Percentiles rank a stretch among this genome's conserved stretches.
Evolutionary conservation across 2,329 filamentous ascomycete species (phyloP).

Genomic region (Ophiocordyceps australis): DNA sequence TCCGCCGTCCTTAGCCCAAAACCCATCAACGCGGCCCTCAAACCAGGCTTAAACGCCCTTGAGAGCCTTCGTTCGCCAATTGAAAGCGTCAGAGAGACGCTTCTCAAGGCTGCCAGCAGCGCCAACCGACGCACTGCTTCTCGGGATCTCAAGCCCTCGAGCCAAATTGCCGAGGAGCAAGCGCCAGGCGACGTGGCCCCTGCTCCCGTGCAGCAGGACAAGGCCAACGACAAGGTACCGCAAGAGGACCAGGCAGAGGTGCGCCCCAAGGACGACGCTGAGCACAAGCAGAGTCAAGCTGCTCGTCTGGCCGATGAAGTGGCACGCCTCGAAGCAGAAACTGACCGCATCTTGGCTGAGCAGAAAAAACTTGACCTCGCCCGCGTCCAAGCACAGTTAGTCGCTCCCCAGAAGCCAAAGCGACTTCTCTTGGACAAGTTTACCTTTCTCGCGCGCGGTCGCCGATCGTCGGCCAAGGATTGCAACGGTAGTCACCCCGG

Average conservation of each 20-base stretch:
- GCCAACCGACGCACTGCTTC: neutral
- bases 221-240: neutral
- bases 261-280: neutral
- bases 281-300: conserved; percentile 5
- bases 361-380: conserved; percentile 29
- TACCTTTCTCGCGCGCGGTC: conserved; percentile 22
- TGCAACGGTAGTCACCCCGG: conserved; percentile 10
- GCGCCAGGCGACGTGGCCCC: neutral
- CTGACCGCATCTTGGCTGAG: conserved; percentile 27
- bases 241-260: neutral
- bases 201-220: neutral
- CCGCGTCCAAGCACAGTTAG: conserved; percentile 23
- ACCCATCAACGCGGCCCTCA: conserved; percentile 8
- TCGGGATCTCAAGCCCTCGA: no score
- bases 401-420: conserved; percentile 8
- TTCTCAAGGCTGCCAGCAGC: neutral
- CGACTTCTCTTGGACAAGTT: conserved; percentile 28
- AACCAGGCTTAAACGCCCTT: conserved; percentile 3
- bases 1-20: conserved; percentile 9
- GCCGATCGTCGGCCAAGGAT: conserved; percentile 19
- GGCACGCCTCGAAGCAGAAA: conserved; percentile 27
- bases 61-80: conserved; percentile 3
- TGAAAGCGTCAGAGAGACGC: neutral
- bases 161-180: no score
- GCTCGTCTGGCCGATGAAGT: conserved; percentile 15